Base-by-base conservation (phyloP, 73 alveolate genomes). In the Blepharisma stoltei region DNA sequence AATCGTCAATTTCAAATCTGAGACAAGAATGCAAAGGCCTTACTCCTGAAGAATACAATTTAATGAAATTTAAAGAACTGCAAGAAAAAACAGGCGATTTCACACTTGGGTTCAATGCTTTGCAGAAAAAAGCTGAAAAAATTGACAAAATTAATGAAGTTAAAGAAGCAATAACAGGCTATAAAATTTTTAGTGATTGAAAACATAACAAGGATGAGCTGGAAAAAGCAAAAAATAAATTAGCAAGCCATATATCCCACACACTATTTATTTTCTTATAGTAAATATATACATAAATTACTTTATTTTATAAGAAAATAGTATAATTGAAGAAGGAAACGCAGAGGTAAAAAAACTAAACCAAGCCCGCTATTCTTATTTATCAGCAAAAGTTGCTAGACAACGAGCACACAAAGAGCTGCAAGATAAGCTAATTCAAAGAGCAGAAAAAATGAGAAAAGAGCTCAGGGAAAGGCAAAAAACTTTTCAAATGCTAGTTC, bases 391-490 rank as follows among this genome's bases (percentile, higher is more conserved):
- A 20, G 67, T 52, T 52, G 67, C 67, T 4, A n/a, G 18, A 2
- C 23, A 52, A 20, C 0, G 67, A 52, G 67, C 67, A 52, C 18
- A 52, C 4, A n/a, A n/a, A 52, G 23, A 52, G 3, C 23, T 52
- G 2, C 18, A 14, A 52, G 23, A 52, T 2, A 20, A 52, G 23
- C 23, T n/a, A 20, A 52, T 52, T 1, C 32, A 52, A 52, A 0
- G 23, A 52, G 67, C 67, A 20, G 67, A 52, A n/a, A n/a, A 52
- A 52, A 52, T 52, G 67, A 52, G 67, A 52, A 52, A 52, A 52
- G 32, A 52, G 23, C 67, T 52, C 2, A 52, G 67, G 4, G 23
- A 52, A 1, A 52, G 67, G 23, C 23, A 52, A 52, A 52, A 52
- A 20, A n/a, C 18, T 1, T 52, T 52, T 52, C 23, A 52, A 20